Base-by-base conservation (phyloP, 495 filamentous ascomycete genomes). In the Astrothelium subdiscretum region DNA sequence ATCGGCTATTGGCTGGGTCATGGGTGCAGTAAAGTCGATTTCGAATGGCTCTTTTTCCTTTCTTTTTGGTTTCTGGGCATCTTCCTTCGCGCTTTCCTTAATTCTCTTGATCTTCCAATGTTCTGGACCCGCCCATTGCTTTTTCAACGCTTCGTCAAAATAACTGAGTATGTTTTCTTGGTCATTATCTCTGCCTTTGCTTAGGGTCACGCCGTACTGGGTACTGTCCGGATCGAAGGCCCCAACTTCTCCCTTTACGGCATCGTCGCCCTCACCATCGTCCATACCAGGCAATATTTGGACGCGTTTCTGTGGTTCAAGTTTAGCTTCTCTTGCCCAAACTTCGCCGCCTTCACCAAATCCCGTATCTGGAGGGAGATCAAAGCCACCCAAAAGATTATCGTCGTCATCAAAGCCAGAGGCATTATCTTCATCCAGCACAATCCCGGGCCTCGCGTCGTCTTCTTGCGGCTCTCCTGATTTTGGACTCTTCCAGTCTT, bases 121-220 rank as follows among this genome's bases (percentile, higher is more conserved):
- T 72, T 99, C 95, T 40, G 94, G 94, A 57, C 91, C 95, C n/a
- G 89, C 90, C 94, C 94, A 99, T 73, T 96, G 97, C 80, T 95
- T 95, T 67, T 88, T 85, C 29, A 96, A 76, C 10, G 92, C 91
- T 68, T 96, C 87, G 73, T 99, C 94, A 70, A 99, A 99, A 75
- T 97, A 99, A 68, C 87, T 87, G 20, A 99, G 81, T 60, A 99
- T 96, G 68, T 96, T 91, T 64, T 97, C 90, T 67, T 94, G 89
- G 58, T 87, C 80, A 38, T 83, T 80, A 32, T 73, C 79, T 57
- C 77, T 74, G 20, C 78, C 73, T 67, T 87, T 85, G 24, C 82
- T 82, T 73, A 95, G 82, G 10, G 87, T 86, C 18, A 95, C 80
- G 38, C 83, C 78, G 70, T 88, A 94, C 51, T 87, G 75, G 58